Evolutionary conservation across 2,329 filamentous ascomycete genomes (phyloP), one percentile per base, ranked within the genome.

Genomic region (Sordariomycetes sp.): DNA sequence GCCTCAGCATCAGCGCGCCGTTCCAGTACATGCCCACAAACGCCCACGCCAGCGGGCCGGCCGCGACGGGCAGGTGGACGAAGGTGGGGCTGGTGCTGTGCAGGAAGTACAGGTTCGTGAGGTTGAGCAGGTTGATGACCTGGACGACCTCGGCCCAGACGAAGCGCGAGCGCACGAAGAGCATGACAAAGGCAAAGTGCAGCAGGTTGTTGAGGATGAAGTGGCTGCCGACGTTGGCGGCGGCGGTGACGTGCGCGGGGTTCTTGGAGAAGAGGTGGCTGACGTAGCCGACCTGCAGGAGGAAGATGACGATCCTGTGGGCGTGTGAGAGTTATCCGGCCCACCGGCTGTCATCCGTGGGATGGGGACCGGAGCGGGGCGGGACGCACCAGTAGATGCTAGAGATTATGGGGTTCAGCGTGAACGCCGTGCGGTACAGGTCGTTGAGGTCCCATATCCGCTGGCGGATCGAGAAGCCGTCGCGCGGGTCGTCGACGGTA

Each of bases 21-120:
- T 90, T 89, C 89, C 89, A 95, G 76, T 91, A 92, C 56, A 96
- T 77, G 34, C 88, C 87, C 15, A 92, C 84, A 66, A 94, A 88
- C 15, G 86, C 90, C 88, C 89, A 96, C 15, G 72, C 88, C 63
- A 95, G 76, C 6, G 90, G 90, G 0, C 84, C 88, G 17, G 86
- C 85, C 24, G 90, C 82, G 52, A 84, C 84, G 6, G 89, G 82
- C 12, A 84, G 74, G 70, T 95, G 90, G 63, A 95, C 88, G 65
- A 87, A 82, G 60, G 84, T 78, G 3, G 87, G 82, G 57, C 86
- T 85, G 0, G 79, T 80, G 22, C 79, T 78, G 73, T 95, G 86
- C 61, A 86, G 84, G 80, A 92, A 90, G 74, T 95, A 95, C 35
- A 91, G 79, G 39, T 80, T 77, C 10, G 79, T 79, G 56, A 95